Evolutionary conservation across 495 filamentous ascomycete species (phyloP), one percentile per base, ranked within the genome.

Genomic region (Aspergillus steynii): DNA sequence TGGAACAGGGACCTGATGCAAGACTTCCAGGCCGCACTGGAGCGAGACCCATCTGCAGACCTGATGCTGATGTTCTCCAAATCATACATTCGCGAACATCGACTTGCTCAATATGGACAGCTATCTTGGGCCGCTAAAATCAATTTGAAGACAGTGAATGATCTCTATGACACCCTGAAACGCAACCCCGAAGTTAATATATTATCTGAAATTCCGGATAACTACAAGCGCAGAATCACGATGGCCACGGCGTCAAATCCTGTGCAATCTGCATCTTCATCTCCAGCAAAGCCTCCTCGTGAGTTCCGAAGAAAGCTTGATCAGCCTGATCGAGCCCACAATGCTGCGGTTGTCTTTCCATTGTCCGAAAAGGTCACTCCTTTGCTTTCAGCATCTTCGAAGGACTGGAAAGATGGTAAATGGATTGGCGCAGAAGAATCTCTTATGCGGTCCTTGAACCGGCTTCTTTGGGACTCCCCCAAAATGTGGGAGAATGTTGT

Each of bases 1-100:
- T 65, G 65, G 62, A 68, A 68, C 58, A 60, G 50, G 45, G 54
- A 68, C 20, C 63, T 68, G 10, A 68, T 65, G 57, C 56, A 26
- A 4, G 50, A 46, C 27, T 65, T 68, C 49, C 63, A 60, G 29
- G 52, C 37, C 3, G 63, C 61, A n/a, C 25, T 69, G 50, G 53
- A 61, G 57, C 58, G 58, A 52, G 53, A 69, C 48, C 61, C 64
- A 37, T 52, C 51, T 15, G 57, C 55, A 2, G 66, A 66, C 54
- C 61, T 69, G 27, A 58, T 69, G 20, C 64, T 63, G 27, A 56
- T 69, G 53, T 61, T 61, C 26, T 34, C 57, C 25, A 20, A 64
- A 34, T 60, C n/a, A 7, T 68, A 68, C 57, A 37, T 53, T 27
- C 55, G 29, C 37, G 53, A 56, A 53, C 61, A 62, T 60, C 62